These are phyloP conservation scores for Odontarrhena argentea DNA, from an alignment of 345 rosid species.

Conservation along the genomic window DNA sequence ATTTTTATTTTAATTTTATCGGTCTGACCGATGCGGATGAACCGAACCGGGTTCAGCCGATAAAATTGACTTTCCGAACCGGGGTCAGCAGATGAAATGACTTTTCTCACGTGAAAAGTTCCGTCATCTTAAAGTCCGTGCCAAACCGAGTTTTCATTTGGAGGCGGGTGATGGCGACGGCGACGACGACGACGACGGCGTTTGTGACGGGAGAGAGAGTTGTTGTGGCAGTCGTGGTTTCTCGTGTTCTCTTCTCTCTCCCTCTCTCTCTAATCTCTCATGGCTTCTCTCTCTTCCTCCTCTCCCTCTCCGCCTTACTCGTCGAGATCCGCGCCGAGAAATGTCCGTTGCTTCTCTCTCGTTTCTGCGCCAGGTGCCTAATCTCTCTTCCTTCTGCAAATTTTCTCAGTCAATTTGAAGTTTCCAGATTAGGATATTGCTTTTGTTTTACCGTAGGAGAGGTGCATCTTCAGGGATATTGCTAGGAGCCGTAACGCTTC, in stretches of 20 bases:
- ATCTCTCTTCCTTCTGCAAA: background rate
- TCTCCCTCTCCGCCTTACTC: conserved; percentile 57
- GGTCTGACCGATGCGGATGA: background rate
- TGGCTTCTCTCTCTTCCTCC: conserved; percentile 66
- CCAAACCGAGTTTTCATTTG: conserved; percentile 26
- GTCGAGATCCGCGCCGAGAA: conserved; percentile 67
- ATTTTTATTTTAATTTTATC: no score
- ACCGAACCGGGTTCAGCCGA: background rate
- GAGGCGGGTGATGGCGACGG: conserved; percentile 15
- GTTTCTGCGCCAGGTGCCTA: conserved; percentile 60
- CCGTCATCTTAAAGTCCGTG: conserved; percentile 32
- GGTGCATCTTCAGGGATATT: conserved; percentile 92
- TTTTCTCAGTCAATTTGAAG: no score
- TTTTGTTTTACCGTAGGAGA: conserved; percentile 42
- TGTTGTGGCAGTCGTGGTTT: conserved; percentile 61
- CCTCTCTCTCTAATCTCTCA: conserved; percentile 64
- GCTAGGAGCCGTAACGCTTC: conserved; percentile 80
- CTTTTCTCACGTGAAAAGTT: conserved; percentile 10
- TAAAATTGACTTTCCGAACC: background rate
- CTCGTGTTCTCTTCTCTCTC: conserved; percentile 56
- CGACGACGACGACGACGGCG: conserved; percentile 29
- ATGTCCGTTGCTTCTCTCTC: conserved; percentile 44
- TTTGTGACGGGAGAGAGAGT: conserved; percentile 79
- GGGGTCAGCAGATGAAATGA: background rate
- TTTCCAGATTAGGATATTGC: no score